Conservation (phyloP, 192 early-diverging fungal species). For the Coemansia sp. region DNA sequence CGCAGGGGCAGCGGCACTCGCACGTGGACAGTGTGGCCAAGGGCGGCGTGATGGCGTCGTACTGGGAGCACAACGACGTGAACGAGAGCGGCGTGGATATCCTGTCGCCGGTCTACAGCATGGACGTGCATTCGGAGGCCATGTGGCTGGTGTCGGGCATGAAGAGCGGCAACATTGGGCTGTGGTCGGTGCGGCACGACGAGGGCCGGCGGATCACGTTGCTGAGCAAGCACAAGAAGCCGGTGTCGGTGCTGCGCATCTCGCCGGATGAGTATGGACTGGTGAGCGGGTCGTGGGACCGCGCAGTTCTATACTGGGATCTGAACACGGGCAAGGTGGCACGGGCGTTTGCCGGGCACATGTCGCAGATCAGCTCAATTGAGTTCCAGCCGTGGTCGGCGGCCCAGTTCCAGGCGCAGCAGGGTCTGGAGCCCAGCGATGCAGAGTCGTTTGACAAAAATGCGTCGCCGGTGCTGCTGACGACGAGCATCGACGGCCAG, state of each 20-base stretch:
- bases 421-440: not conserved
- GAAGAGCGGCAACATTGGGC: constrained; percentile 78
- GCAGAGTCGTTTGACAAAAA: not conserved
- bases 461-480: constrained; percentile 55
- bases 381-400: constrained; percentile 57
- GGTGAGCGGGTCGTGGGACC: constrained; percentile 97
- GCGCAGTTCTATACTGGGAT: constrained; percentile 76
- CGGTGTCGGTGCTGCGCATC: constrained; percentile 81
- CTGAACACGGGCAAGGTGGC: constrained; percentile 74
- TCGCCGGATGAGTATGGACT: constrained; percentile 77
- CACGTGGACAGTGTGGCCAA: constrained; percentile 84
- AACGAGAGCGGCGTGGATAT: constrained; percentile 45
- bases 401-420: constrained; percentile 1
- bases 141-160: constrained; percentile 78
- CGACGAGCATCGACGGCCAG: constrained; percentile 74
- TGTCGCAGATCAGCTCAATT: constrained; percentile 78
- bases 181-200: constrained; percentile 89
- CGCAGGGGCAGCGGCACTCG: constrained; percentile 81
- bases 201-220: constrained; percentile 89
- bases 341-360: constrained; percentile 68
- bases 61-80: constrained; percentile 50
- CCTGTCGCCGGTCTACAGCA: constrained; percentile 88
- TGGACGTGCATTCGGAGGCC: constrained; percentile 92
- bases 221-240: constrained; percentile 73
- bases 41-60: constrained; percentile 41